phyloP scores from a whole-genome alignment of 2,329 filamentous ascomycete species.

The Zarea fungicola region DNA sequence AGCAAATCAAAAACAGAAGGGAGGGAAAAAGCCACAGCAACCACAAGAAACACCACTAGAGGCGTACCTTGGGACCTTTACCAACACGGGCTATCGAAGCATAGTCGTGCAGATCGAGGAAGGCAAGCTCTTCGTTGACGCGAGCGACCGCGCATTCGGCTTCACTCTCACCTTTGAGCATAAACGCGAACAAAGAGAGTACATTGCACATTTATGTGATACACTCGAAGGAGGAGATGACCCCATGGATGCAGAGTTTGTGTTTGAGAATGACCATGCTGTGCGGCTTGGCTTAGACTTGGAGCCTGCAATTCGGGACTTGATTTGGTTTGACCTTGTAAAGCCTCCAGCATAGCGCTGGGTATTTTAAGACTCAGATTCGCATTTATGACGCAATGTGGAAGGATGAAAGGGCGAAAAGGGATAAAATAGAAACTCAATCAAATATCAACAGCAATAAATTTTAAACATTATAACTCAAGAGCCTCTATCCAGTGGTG shows the following conservation, averaged over 20 bases:
- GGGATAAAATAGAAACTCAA: no score
- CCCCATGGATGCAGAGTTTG: not conserved
- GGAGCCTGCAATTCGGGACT: not conserved
- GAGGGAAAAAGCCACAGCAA: no score
- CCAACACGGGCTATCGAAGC: slow-evolving; percentile 18
- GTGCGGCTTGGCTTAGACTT: not conserved
- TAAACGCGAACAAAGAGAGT: not conserved
- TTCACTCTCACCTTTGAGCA: not conserved
- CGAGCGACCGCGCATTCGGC: slow-evolving; percentile 16
- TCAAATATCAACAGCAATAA: no score
- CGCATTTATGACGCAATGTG: no score
- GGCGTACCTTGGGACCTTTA: not conserved
- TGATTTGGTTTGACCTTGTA: slow-evolving; percentile 19
- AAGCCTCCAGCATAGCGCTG: not conserved
- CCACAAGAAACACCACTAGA: not conserved
- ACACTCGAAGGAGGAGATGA: not conserved
- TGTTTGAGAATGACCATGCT: not conserved
- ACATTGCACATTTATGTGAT: not conserved
- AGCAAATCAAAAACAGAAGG: no score
- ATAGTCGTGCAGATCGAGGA: slow-evolving; percentile 18
- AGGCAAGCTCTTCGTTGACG: slow-evolving; percentile 19
- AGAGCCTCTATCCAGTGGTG: no score
- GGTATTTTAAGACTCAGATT: no score
- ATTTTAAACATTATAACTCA: no score
- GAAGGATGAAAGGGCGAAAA: no score